Percentiles rank a stretch among this genome's conserved stretches.
Conservation (phyloP, 352 stramenopile genomes). For the Aphanomyces invadans region DNA sequence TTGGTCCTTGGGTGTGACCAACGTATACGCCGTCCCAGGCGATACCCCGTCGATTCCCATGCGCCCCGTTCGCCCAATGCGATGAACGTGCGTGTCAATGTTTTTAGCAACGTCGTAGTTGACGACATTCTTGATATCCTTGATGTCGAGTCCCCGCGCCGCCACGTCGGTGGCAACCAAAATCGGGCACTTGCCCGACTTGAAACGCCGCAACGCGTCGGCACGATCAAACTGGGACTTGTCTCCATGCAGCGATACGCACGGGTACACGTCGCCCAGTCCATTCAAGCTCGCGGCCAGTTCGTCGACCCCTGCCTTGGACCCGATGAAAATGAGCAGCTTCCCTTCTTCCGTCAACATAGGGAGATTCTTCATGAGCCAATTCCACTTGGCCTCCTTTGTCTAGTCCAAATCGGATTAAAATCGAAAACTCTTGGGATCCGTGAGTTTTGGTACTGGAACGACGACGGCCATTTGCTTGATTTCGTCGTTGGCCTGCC, state of each 20-base stretch:
- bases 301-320: constrained; percentile 79
- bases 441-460: constrained; percentile 3
- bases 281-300: constrained; percentile 59
- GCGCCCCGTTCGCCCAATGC: constrained; percentile 80
- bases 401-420: no score
- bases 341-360: constrained; percentile 57
- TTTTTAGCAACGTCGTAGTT: constrained; percentile 89
- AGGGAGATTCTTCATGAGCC: constrained; percentile 61
- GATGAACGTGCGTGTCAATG: constrained; percentile 88
- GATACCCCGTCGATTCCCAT: constrained; percentile 77
- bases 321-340: constrained; percentile 80
- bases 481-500: constrained; percentile 88
- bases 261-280: constrained; percentile 28
- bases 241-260: constrained; percentile 65
- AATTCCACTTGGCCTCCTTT: constrained; percentile 80
- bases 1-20: constrained; percentile 62
- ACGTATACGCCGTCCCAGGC: constrained; percentile 71
- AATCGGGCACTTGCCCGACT: constrained; percentile 47
- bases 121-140: constrained; percentile 85
- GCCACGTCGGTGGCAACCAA: constrained; percentile 85
- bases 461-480: constrained; percentile 73
- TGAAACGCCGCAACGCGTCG: constrained; percentile 61
- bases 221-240: constrained; percentile 70
- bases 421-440: no score
- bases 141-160: constrained; percentile 80